Evolutionary conservation across 176 grass and related monocot genomes (phyloP).

Genomic region (Triticum timopheevii): DNA sequence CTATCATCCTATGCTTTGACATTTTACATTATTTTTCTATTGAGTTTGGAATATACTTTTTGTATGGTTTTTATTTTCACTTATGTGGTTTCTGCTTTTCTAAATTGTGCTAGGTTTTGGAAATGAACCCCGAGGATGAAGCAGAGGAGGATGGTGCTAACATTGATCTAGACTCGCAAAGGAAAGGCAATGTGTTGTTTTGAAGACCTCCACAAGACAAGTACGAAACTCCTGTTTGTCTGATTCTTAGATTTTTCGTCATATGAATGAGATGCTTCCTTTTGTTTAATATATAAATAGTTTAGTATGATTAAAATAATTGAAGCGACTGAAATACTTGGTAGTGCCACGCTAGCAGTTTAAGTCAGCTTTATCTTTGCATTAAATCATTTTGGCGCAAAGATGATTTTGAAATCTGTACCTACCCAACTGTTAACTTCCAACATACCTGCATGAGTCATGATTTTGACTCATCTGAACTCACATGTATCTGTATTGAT

Average conservation of each 20-base stretch:
- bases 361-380: neutral
- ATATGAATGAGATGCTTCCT: neutral
- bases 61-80: neutral
- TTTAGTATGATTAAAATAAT: neutral
- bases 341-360: neutral
- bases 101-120: conserved; percentile 65
- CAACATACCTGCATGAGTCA: neutral
- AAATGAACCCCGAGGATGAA: conserved; percentile 95
- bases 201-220: conserved; percentile 82
- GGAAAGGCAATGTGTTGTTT: conserved; percentile 92
- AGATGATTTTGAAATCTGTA: neutral
- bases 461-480: neutral
- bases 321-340: neutral
- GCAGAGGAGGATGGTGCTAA: conserved; percentile 90
- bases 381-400: neutral
- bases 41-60: neutral
- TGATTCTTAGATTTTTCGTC: neutral
- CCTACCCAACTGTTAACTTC: neutral
- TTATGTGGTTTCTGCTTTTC: conserved; percentile 1
- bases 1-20: neutral
- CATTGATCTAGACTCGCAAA: conserved; percentile 84
- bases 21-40: neutral
- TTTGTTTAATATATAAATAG: neutral
- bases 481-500: neutral
- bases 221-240: conserved; percentile 25